Base-by-base conservation (phyloP, 345 rosid genomes). In the Dovyalis caffra region DNA sequence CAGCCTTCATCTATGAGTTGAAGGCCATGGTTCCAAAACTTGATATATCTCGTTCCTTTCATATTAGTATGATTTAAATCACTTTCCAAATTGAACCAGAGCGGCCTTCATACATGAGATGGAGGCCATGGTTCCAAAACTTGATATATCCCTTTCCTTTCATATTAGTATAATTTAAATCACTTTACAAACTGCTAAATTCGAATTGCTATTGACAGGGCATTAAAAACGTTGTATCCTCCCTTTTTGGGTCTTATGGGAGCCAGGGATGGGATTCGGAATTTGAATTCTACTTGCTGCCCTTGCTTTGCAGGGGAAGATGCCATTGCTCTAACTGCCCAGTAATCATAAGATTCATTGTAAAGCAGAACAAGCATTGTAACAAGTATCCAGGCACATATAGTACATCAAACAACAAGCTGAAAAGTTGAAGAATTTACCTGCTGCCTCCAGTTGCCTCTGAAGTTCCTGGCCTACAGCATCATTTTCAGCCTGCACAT, bases 371-470 rank as follows among this genome's bases (percentile, higher is more conserved):
- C 23, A 57, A 25, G 21, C 4, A 33, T 26, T 60, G 51, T 64
- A 53, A 10, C 25, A 53, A 31, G 60, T 56, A 33, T 25, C 16
- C 53, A 11, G 37, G 57, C 26, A 56, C 51, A 40, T 69, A 28
- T 40, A 23, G 51, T 35, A 69, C 25, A 69, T 45, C 23, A 16
- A 34, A 29, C 56, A 69, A 53, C 18, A 63, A 63, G 37, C 15
- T 2, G 9, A 49, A 47, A 26, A 56, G 53, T 18, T 57, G 12
- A 34, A 64, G 64, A 78, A 33, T 14, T 75, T 74, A 95, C 99
- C 94, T 47, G 97, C 97, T 81, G 98, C 97, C 83, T 93, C 99
- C 47, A 95, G 85, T 84, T 95, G 97, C 82, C 80, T 85, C 79
- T 93, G 97, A 74, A 93, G 97, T 80, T 95, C 95, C 81, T 88